Percentiles rank a stretch among this genome's conserved stretches.
These are phyloP conservation scores for Lolium rigidum DNA, from an alignment of 176 grass and related monocot species.

Conservation along the genomic window DNA sequence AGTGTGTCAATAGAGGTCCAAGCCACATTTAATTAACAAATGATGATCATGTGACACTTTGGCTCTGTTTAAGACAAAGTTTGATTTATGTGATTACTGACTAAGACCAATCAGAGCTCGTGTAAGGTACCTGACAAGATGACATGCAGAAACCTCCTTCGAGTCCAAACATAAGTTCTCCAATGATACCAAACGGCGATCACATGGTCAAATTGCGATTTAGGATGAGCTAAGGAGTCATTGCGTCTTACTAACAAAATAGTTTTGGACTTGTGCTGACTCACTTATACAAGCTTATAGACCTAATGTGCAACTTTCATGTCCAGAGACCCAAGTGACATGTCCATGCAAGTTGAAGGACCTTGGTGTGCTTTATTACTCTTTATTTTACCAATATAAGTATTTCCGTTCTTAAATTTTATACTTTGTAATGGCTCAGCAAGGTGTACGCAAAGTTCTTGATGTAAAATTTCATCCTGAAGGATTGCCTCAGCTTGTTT, in stretches of 20 bases:
- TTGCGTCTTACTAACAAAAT: neutral
- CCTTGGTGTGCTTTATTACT: slow-evolving; percentile 5
- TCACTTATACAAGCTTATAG: slow-evolving; percentile 14
- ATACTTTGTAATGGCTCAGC: slow-evolving; percentile 57
- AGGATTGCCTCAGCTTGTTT: slow-evolving; percentile 94
- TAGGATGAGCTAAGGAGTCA: neutral
- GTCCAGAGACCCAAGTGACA: slow-evolving; percentile 16
- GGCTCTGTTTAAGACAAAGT: neutral
- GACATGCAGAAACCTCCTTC: neutral
- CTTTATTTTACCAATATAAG: slow-evolving; percentile 31
- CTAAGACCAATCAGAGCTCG: neutral
- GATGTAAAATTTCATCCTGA: slow-evolving; percentile 98
- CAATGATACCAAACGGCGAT: neutral
- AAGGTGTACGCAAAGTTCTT: slow-evolving; percentile 91
- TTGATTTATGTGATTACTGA: neutral
- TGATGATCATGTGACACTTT: neutral
- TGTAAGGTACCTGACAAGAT: slow-evolving; percentile 14
- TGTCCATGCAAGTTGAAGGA: neutral
- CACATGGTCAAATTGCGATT: neutral
- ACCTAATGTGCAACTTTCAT: neutral
- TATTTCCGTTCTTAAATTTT: slow-evolving; percentile 27
- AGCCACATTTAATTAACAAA: neutral
- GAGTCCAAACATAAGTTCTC: slow-evolving; percentile 2
- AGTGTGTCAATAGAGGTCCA: slow-evolving; percentile 10
- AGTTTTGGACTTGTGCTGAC: slow-evolving; percentile 19